phyloP scores from a whole-genome alignment of 2,329 filamentous ascomycete genomes.

The Fusarium nurragi region DNA sequence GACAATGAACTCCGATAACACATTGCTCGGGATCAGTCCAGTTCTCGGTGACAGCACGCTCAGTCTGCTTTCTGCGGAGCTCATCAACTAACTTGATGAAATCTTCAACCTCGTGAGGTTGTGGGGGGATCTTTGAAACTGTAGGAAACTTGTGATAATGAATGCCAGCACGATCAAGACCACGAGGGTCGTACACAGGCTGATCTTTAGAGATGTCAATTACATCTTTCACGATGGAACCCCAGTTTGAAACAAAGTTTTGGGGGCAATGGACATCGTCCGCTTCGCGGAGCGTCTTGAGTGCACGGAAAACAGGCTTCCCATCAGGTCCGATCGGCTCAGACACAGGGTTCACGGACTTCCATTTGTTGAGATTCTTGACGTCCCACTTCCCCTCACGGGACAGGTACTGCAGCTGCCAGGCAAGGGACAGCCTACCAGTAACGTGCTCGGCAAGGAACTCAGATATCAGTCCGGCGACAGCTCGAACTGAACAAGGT shows the following conservation, averaged over 20 bases:
- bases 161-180: slow-evolving; percentile 72
- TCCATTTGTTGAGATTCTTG: slow-evolving; percentile 94
- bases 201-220: slow-evolving; percentile 92
- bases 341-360: slow-evolving; percentile 80
- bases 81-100: slow-evolving; percentile 68
- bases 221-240: slow-evolving; percentile 74
- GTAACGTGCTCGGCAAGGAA: slow-evolving; percentile 83
- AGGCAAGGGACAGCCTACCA: slow-evolving; percentile 80
- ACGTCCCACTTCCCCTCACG: slow-evolving; percentile 97
- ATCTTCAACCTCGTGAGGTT: slow-evolving; percentile 60
- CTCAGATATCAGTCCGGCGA: slow-evolving; percentile 83
- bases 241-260: slow-evolving; percentile 75
- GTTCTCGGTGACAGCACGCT: slow-evolving; percentile 51
- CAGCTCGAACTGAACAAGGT: slow-evolving; percentile 75
- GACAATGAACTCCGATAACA: slow-evolving; percentile 89
- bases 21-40: slow-evolving; percentile 51
- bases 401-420: slow-evolving; percentile 90
- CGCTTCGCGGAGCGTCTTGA: slow-evolving; percentile 92
- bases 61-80: slow-evolving; percentile 63
- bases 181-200: slow-evolving; percentile 85
- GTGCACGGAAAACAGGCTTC: slow-evolving; percentile 77
- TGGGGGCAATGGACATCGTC: slow-evolving; percentile 83
- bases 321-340: slow-evolving; percentile 69
- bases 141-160: slow-evolving; percentile 89
- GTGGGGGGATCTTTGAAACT: slow-evolving; percentile 88